phyloP scores from a whole-genome alignment of 1,284 basidiomycete species.

The Cryptococcus amylolentus region DNA sequence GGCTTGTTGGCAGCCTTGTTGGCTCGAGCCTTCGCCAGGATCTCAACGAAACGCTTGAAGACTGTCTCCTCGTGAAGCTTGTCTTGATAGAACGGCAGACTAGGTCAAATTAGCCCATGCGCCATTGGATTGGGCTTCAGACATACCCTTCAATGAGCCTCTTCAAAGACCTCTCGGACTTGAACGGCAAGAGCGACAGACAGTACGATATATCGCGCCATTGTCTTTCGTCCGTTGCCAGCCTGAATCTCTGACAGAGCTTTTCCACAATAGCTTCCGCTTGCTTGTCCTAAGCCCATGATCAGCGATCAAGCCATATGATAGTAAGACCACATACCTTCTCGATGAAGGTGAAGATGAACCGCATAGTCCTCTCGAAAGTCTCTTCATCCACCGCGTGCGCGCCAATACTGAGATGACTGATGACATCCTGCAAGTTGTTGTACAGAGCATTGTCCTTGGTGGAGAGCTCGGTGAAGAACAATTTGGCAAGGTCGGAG shows the following conservation, averaged over 20 bases:
- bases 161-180: slow-evolving; percentile 92
- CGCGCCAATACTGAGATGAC: slow-evolving; percentile 86
- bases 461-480: slow-evolving; percentile 90
- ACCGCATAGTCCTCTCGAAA: slow-evolving; percentile 89
- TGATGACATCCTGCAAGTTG: slow-evolving; percentile 94
- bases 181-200: slow-evolving; percentile 89
- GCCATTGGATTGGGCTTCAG: not conserved
- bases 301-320: not conserved
- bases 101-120: slow-evolving; percentile 12
- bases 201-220: slow-evolving; percentile 99
- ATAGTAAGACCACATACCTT: slow-evolving; percentile 58
- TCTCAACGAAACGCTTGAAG: slow-evolving; percentile 80
- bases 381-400: slow-evolving; percentile 89
- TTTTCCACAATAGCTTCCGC: slow-evolving; percentile 93
- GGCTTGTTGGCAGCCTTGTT: slow-evolving; percentile 89
- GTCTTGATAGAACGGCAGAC: slow-evolving; percentile 83
- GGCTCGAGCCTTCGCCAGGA: slow-evolving; percentile 73
- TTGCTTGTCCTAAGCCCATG: slow-evolving; percentile 72
- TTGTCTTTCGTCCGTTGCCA: slow-evolving; percentile 82
- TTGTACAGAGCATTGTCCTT: slow-evolving; percentile 99
- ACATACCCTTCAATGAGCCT: slow-evolving; percentile 81
- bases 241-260: slow-evolving; percentile 87
- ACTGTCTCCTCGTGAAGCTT: slow-evolving; percentile 88
- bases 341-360: slow-evolving; percentile 96
- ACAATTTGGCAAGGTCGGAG: slow-evolving; percentile 88